phyloP scores from a whole-genome alignment of 139 green algal species.

The Picochlorum sp. region DNA sequence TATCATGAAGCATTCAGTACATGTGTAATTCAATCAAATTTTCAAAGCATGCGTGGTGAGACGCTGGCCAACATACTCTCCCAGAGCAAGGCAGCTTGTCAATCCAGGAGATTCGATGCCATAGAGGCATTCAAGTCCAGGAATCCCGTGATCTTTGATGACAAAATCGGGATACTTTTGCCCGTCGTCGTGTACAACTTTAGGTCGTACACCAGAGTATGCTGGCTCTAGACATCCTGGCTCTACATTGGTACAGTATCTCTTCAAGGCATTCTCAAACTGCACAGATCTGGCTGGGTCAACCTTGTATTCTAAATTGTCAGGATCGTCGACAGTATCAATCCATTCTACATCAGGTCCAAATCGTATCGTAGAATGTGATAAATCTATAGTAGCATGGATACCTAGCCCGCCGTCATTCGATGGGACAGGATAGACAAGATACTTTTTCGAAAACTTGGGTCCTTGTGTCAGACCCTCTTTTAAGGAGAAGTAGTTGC shows the following conservation, averaged over 20 bases:
- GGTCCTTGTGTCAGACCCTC: background rate
- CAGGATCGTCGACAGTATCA: slow-evolving; percentile 4
- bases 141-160: slow-evolving; percentile 43
- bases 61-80: slow-evolving; percentile 37
- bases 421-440: slow-evolving; percentile 82
- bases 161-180: slow-evolving; percentile 55
- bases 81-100: slow-evolving; percentile 63
- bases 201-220: slow-evolving; percentile 60
- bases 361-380: slow-evolving; percentile 56
- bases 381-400: slow-evolving; percentile 83
- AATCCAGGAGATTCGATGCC: slow-evolving; percentile 84
- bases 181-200: slow-evolving; percentile 40
- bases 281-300: slow-evolving; percentile 26
- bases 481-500: slow-evolving; percentile 43
- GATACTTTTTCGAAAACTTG: slow-evolving; percentile 45
- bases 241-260: slow-evolving; percentile 64
- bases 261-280: slow-evolving; percentile 56
- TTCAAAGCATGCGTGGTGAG: background rate
- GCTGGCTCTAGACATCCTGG: slow-evolving; percentile 49
- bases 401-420: slow-evolving; percentile 65
- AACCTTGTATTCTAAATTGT: slow-evolving; percentile 52
- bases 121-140: slow-evolving; percentile 63
- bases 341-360: slow-evolving; percentile 79
- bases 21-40: too few relatives aligned
- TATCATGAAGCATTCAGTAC: too few relatives aligned